Evolutionary conservation across 768 basidiomycete species (phyloP).

Genomic region (Lactifluus hygrophoroides): DNA sequence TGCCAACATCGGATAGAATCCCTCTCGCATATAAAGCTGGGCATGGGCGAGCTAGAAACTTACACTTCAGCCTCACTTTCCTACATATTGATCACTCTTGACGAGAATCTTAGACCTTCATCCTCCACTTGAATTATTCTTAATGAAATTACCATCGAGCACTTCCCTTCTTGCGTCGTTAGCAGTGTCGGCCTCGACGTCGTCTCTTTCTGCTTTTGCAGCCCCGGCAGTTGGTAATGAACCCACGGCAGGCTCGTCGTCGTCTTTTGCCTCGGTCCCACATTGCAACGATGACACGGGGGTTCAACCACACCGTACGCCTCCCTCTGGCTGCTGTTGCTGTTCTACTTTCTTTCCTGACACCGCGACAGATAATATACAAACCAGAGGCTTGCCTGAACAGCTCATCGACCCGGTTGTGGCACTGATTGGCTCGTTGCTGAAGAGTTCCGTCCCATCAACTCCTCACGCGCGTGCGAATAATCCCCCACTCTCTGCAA

Average conservation of each 20-base stretch:
- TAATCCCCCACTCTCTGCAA: not conserved
- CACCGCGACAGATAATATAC: not conserved
- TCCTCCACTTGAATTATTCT: conserved; percentile 12
- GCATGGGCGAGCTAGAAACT: not conserved
- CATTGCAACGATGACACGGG: not conserved
- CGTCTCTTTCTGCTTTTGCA: conserved; percentile 26
- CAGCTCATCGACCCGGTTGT: not conserved
- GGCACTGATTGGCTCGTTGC: not conserved
- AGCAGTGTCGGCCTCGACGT: conserved; percentile 25
- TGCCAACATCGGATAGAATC: not conserved
- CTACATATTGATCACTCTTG: conserved; percentile 18
- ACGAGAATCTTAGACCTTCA: conserved; percentile 1
- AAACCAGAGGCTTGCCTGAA: not conserved
- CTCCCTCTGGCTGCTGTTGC: no score
- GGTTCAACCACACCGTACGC: not conserved
- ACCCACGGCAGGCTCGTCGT: not conserved
- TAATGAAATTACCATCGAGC: conserved; percentile 28
- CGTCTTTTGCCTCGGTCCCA: not conserved
- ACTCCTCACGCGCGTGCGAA: not conserved
- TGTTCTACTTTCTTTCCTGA: not conserved
- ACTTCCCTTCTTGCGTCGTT: conserved; percentile 29
- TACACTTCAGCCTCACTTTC: not conserved
- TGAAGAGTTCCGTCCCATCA: not conserved
- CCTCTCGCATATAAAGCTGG: not conserved
- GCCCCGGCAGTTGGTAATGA: conserved; percentile 21